A percentile compares a stretch with the other conserved stretches of the same genome.
Evolutionary conservation across 805 yeast species (phyloP).

Genomic region (Lipomyces starkeyi): DNA sequence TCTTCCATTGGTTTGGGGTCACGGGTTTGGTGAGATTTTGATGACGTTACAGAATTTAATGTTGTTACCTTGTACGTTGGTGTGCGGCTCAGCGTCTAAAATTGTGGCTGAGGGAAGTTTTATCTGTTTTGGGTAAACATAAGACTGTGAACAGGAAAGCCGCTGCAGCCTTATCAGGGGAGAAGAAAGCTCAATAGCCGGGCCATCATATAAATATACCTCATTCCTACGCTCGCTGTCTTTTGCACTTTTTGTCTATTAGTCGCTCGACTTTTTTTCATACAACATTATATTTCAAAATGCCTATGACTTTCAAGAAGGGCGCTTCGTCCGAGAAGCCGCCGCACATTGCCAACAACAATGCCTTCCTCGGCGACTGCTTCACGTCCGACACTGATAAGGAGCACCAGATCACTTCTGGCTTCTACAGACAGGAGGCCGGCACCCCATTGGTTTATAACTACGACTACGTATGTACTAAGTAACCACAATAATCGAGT

Average conservation of each 20-base stretch:
- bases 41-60: no score
- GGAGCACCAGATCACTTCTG: conserved; percentile 66
- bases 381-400: conserved; percentile 65
- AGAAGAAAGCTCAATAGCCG: no score
- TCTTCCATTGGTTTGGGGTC: no score
- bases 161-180: no score
- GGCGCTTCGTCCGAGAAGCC: conserved; percentile 49
- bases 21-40: no score
- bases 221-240: no score
- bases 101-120: neutral
- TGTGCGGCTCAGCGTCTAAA: neutral
- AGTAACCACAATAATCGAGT: neutral
- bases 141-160: neutral
- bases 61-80: no score
- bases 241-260: no score
- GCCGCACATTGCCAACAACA: conserved; percentile 65
- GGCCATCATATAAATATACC: no score
- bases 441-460: conserved; percentile 73
- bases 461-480: conserved; percentile 50
- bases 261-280: no score
- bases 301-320: conserved; percentile 38
- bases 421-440: conserved; percentile 71
- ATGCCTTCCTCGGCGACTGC: conserved; percentile 71
- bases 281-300: conserved; percentile 7
- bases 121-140: neutral